Base-by-base conservation (phyloP, 345 rosid genomes). In the Durio zibethinus region DNA sequence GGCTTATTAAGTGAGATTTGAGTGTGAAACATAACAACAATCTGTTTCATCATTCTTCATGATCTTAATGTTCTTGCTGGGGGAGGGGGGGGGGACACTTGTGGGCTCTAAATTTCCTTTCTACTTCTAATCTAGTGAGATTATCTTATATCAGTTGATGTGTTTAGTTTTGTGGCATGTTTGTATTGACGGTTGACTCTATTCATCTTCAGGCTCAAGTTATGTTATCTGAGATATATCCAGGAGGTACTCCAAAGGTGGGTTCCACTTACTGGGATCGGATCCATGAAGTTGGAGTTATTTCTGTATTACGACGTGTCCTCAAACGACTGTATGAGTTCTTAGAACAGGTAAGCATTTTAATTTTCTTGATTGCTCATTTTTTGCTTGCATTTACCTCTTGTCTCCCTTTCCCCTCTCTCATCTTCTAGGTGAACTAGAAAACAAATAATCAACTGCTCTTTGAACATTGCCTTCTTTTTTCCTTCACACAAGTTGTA, bases 151-250 rank as follows among this genome's bases (percentile, higher is more conserved):
- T 48, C 21, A 68, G 12, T 68, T 70, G 15, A 31, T 71, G 23
- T 50, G 60, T 71, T 31, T 5, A 2, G 66, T 61, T 71, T 50
- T 50, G 38, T 48, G 43, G 59, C 31, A 48, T 71, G n/a, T 16
- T 61, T 27, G 48, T 71, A 53, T 54, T 73, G 35, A 48, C n/a
- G 1, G 20, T 23, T 78, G 69, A 71, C 62, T 78, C 73, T 66
- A 40, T 35, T 36, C 42, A 16, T 79, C n/a, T 70, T 77, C 92
- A 93, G 99, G 96, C 99, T 81, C 94, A 93, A 84, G 85, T 87
- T 73, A 86, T 93, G 91, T 82, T 95, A 78, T 89, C 99, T 66
- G 98, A 95, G 87, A 92, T 95, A 83, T 95, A 90, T 90, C 99
- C 99, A 20, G 99, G 99, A 85, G 92, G 91, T 82, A 85, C 93